Conservation (phyloP, 306 rosid genomes). For the Malus orientalis region DNA sequence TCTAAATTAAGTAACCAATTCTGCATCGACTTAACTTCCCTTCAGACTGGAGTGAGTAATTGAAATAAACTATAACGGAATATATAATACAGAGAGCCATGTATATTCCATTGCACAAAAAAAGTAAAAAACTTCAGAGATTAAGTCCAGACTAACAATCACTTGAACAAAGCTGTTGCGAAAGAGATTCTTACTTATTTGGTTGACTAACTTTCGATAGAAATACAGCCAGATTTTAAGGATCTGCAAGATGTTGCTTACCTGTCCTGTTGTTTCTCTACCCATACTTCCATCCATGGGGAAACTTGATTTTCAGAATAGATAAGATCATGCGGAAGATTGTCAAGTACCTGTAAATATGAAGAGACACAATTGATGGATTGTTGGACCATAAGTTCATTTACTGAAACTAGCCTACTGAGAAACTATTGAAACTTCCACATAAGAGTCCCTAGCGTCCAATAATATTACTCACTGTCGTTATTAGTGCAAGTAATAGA, state of each 20-base stretch:
- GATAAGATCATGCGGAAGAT: constrained; percentile 94
- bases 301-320: constrained; percentile 76
- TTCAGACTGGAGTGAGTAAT: background rate
- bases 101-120: background rate
- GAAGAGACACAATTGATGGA: background rate
- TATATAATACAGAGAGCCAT: background rate
- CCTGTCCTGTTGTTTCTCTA: constrained; percentile 57
- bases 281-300: constrained; percentile 96
- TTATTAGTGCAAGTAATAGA: background rate
- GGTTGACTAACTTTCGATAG: background rate
- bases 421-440: background rate
- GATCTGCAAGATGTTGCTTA: constrained; percentile 21
- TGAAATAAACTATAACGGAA: background rate
- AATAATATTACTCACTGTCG: background rate
- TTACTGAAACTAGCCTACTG: background rate
- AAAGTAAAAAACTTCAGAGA: background rate
- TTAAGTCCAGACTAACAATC: background rate
- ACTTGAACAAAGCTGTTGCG: background rate
- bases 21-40: no score
- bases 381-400: constrained; percentile 6
- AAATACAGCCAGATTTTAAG: background rate
- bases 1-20: no score
- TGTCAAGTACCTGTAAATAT: constrained; percentile 77
- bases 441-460: background rate
- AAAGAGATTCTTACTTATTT: background rate